Percentiles rank a stretch among this genome's conserved stretches.
Evolutionary conservation across 805 yeast genomes (phyloP).

Genomic region (Candida alai): DNA sequence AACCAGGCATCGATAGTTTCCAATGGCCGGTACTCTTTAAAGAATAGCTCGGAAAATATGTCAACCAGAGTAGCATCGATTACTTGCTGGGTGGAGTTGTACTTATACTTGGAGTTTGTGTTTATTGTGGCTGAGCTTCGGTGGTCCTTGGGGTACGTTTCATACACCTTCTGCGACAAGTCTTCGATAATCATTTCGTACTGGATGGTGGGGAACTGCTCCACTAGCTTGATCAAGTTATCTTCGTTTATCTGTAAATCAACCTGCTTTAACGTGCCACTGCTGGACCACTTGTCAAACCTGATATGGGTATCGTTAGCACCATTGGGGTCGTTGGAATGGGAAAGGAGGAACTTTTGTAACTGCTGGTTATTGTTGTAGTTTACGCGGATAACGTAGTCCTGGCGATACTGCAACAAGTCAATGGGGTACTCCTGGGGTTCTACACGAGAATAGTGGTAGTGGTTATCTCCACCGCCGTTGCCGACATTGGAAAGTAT

Average conservation of each 20-base stretch:
- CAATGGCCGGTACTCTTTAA: conserved; percentile 64
- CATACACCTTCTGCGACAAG: conserved; percentile 52
- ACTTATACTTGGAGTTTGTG: conserved; percentile 9
- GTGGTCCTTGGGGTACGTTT: conserved; percentile 44
- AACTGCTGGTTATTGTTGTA: conserved; percentile 20
- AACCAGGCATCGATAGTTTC: conserved; percentile 72
- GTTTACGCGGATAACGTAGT: conserved; percentile 43
- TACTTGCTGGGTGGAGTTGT: conserved; percentile 13
- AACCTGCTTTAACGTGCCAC: conserved; percentile 10
- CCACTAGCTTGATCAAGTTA: conserved; percentile 19
- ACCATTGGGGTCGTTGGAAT: neutral
- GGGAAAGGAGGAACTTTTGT: conserved; percentile 15
- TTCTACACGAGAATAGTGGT: conserved; percentile 29
- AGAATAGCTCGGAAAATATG: conserved; percentile 51
- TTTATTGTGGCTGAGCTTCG: conserved; percentile 1
- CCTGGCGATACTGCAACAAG: conserved; percentile 36
- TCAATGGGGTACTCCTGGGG: conserved; percentile 35
- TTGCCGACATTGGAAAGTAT: neutral
- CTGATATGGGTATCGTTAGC: conserved; percentile 10
- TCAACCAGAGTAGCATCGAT: conserved; percentile 13
- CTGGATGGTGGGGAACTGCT: conserved; percentile 18
- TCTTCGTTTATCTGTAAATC: conserved; percentile 21
- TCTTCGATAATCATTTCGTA: conserved; percentile 50
- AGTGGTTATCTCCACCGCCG: conserved; percentile 3
- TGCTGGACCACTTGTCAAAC: conserved; percentile 47